Evolutionary conservation across 139 green algal species (phyloP).

Genomic region (Picochlorum sp.): DNA sequence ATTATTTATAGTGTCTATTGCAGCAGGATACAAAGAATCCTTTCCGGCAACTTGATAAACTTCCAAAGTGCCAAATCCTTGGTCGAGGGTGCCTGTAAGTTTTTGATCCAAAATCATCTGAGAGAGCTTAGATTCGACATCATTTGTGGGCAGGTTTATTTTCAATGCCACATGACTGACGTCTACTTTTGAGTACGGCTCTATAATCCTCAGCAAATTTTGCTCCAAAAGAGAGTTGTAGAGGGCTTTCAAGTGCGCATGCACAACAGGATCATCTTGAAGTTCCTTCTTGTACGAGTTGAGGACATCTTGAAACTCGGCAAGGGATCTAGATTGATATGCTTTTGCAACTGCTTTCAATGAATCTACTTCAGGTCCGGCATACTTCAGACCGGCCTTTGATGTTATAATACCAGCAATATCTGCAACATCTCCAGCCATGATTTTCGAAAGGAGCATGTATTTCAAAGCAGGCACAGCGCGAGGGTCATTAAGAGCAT

Average conservation of each 20-base stretch:
- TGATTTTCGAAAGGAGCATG: slow-evolving; percentile 94
- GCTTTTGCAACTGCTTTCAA: slow-evolving; percentile 83
- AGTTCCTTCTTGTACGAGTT: slow-evolving; percentile 25
- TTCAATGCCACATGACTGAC: slow-evolving; percentile 81
- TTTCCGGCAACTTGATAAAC: slow-evolving; percentile 60
- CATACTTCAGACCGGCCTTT: slow-evolving; percentile 90
- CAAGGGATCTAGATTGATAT: slow-evolving; percentile 72
- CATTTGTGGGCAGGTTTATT: slow-evolving; percentile 68
- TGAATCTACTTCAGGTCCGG: slow-evolving; percentile 76
- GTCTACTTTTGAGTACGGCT: slow-evolving; percentile 90
- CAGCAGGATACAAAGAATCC: slow-evolving; percentile 66
- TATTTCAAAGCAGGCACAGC: slow-evolving; percentile 87
- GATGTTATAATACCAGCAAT: slow-evolving; percentile 75
- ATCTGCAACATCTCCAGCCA: slow-evolving; percentile 53
- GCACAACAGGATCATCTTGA: slow-evolving; percentile 74
- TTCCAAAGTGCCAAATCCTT: slow-evolving; percentile 83
- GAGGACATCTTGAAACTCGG: slow-evolving; percentile 55
- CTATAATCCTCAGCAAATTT: slow-evolving; percentile 74
- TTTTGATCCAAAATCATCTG: slow-evolving; percentile 99
- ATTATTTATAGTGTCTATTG: slow-evolving; percentile 71
- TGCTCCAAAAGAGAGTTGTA: slow-evolving; percentile 48
- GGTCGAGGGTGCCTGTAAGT: slow-evolving; percentile 83
- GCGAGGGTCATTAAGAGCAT: slow-evolving; percentile 63
- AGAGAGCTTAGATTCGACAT: slow-evolving; percentile 85
- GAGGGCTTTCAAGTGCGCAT: slow-evolving; percentile 70